These are phyloP conservation scores for Penicillium brasilianum DNA, from an alignment of 2,329 filamentous ascomycete genomes.

Conservation along the genomic window DNA sequence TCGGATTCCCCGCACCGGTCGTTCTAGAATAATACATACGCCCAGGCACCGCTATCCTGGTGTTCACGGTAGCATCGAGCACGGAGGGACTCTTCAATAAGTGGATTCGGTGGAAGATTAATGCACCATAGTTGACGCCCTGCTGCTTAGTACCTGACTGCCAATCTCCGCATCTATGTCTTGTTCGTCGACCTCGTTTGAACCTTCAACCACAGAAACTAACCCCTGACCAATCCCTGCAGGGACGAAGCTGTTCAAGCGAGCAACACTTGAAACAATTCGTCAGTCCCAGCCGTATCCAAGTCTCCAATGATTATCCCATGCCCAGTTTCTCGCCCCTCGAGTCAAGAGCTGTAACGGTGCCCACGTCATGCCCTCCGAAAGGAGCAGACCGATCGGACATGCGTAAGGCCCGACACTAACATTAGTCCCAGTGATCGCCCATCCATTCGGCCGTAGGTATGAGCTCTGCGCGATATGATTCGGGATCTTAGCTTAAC, in stretches of 20 bases:
- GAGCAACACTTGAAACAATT: not conserved
- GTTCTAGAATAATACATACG: conserved; percentile 10
- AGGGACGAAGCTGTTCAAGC: not conserved
- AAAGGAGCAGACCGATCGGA: conserved; percentile 12
- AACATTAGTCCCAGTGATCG: conserved; percentile 19
- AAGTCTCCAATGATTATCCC: not conserved
- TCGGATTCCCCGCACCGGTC: conserved; percentile 21
- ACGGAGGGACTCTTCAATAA: not conserved
- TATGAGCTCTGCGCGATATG: conserved; percentile 16
- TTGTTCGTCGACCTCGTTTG: not conserved
- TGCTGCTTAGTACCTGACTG: not conserved
- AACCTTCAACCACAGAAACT: not conserved
- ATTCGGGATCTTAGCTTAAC: conserved; percentile 29
- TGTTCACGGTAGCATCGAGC: conserved; percentile 2
- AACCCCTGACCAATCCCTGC: not conserved
- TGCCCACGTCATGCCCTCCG: conserved; percentile 6
- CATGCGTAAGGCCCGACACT: conserved; percentile 4
- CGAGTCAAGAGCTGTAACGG: not conserved
- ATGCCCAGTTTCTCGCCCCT: not conserved
- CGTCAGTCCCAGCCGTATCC: not conserved
- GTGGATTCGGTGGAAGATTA: conserved; percentile 1
- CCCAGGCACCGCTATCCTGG: not conserved
- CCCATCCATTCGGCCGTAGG: conserved; percentile 26
- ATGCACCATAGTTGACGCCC: conserved; percentile 14
- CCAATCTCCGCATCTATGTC: not conserved